Evolutionary conservation across 495 filamentous ascomycete species (phyloP), one percentile per base, ranked within the genome.

Genomic region (Physcia stellaris): DNA sequence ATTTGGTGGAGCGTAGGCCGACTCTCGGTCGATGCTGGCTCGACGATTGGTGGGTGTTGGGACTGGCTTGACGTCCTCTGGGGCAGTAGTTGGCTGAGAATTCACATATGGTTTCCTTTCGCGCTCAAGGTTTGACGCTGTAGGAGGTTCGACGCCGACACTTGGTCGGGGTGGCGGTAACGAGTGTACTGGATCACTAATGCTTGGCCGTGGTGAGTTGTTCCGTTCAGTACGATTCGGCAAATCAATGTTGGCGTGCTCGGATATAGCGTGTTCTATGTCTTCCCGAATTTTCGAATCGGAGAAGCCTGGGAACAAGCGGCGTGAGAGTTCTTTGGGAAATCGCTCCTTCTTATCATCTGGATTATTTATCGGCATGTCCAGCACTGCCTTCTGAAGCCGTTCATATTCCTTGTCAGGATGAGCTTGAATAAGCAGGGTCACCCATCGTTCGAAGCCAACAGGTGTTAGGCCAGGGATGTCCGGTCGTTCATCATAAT

Each of bases 361-460:
- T 3, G 74, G 69, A 31, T 77, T 79, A 47, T 72, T 74, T 50
- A 94, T 80, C 1, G 83, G 81, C 67, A 90, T 77, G 36, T 76
- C 68, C 4, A 72, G 51, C 2, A 87, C 72, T 7, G 86, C 74
- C 41, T 76, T 83, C 30, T 77, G 70, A 0, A 96, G 60, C 4
- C 88, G 72, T 31, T 71, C 65, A 42, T 75, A 77, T 57, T 96
- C 88, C 32, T 73, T 69, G 24, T 84, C 74, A 2, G 88, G 87
- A 47, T 85, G 68, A 11, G 83, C 79, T 48, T 75, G 73, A 34
- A 94, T 79, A 58, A 80, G 66, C 16, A 74, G 59, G 0, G 81
- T 85, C 54, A 80, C 74, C 76, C 82, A 94, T 38, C 60, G 60
- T 42, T 79, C 68, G 54, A 93, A 96, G 3, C 88, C 88, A 21